phyloP scores from a whole-genome alignment of 805 yeast species.

The Ogataea dorogensis region DNA sequence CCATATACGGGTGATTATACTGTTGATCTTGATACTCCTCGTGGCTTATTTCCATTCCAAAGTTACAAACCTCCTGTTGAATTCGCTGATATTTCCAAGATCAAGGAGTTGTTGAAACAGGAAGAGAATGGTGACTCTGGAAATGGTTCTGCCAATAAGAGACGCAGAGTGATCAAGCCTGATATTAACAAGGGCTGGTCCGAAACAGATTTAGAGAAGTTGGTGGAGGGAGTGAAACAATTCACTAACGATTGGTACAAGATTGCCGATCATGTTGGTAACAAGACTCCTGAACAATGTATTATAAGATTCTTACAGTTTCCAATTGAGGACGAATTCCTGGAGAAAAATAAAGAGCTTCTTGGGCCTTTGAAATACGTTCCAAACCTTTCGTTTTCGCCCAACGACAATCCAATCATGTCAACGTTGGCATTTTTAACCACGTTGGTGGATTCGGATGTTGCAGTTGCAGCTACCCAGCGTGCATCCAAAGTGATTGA shows the following conservation, averaged over 20 bases:
- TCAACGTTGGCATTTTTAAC: conserved; percentile 89
- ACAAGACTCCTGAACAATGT: conserved; percentile 74
- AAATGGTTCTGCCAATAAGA: conserved; percentile 23
- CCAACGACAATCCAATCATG: conserved; percentile 89
- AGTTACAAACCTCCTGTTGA: conserved; percentile 68
- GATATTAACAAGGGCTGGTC: conserved; percentile 59
- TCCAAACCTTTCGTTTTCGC: conserved; percentile 79
- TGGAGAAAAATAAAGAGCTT: conserved; percentile 45
- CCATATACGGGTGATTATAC: conserved; percentile 76
- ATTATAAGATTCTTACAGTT: conserved; percentile 73
- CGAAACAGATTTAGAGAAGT: conserved; percentile 53
- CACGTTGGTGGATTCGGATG: conserved; percentile 79
- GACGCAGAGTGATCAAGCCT: conserved; percentile 30
- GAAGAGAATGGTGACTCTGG: conserved; percentile 9
- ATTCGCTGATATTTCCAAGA: conserved; percentile 32
- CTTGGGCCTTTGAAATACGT: conserved; percentile 78
- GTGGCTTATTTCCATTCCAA: conserved; percentile 90
- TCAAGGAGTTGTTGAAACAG: conserved; percentile 25
- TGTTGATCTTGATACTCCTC: conserved; percentile 81
- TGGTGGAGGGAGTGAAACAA: conserved; percentile 62
- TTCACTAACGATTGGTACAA: conserved; percentile 76
- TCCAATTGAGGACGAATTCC: conserved; percentile 76
- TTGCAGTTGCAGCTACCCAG: conserved; percentile 76
- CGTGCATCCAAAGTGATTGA: conserved; percentile 52
- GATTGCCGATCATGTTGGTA: conserved; percentile 64